Conservation (phyloP, 192 early-diverging fungal species). For the Backusella parvicylindrica region DNA sequence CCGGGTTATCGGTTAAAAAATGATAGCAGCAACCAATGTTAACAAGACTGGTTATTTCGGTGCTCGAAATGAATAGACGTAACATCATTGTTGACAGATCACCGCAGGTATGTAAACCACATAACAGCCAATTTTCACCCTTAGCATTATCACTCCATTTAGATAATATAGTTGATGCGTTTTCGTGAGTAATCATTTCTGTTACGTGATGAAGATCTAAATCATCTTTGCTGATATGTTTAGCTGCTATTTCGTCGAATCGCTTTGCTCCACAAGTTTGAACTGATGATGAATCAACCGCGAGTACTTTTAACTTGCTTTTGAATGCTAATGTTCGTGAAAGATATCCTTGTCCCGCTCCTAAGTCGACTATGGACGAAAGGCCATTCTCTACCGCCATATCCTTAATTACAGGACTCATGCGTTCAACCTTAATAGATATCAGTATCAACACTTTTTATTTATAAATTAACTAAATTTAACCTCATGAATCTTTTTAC, state of each 20-base stretch:
- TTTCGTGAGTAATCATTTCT: constrained; percentile 41
- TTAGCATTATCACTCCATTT: constrained; percentile 17
- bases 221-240: constrained; percentile 17
- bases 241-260: constrained; percentile 48
- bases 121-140: constrained; percentile 59
- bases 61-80: constrained; percentile 53
- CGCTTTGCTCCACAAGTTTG: constrained; percentile 73
- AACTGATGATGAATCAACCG: constrained; percentile 61
- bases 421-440: constrained; percentile 38
- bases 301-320: constrained; percentile 61
- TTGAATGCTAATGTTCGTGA: constrained; percentile 63
- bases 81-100: constrained; percentile 74
- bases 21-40: constrained; percentile 88
- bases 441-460: not conserved
- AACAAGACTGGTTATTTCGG: constrained; percentile 50
- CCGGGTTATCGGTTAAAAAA: constrained; percentile 54
- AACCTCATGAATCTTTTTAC: constrained; percentile 72
- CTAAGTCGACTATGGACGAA: constrained; percentile 62
- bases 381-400: constrained; percentile 44
- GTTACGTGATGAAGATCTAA: constrained; percentile 44
- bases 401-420: constrained; percentile 55
- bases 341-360: constrained; percentile 78
- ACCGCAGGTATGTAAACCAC: constrained; percentile 84
- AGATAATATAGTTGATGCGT: constrained; percentile 34
- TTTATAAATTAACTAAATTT: not conserved